Base-by-base conservation (phyloP, 306 rosid species). In the Prunus mume region DNA sequence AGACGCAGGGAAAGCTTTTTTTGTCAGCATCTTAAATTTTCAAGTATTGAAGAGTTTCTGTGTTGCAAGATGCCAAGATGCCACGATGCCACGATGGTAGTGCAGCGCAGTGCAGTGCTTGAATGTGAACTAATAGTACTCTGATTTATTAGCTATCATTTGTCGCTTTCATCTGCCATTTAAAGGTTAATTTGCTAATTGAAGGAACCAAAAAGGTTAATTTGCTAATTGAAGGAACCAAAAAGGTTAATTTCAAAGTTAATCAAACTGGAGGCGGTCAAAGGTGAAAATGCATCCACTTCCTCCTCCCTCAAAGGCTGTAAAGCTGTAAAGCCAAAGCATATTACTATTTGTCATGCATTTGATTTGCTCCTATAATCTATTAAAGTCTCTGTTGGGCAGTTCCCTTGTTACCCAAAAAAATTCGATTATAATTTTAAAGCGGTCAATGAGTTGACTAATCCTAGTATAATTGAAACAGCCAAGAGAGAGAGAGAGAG, bases 1-100 rank as follows among this genome's bases (percentile, higher is more conserved):
- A 49, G 69, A 73, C 27, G 56, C 60, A 51, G 67, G 41, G 77
- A 83, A 80, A 73, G 78, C 34, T 69, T 32, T 78, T 73, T 45
- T 69, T 80, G 76, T 81, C 76, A 62, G 51, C 71, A 22, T 75
- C 75, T 24, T 67, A 43, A 45, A 56, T 41, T 46, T 63, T 68
- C 58, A 50, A 74, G 45, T 45, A 24, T 52, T 18, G 57, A 34
- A 10, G 47, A 18, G 22, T 34, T 43, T 34, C 22, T 19, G 7
- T 27, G 9, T 70, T 22, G 52, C 65, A 72, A 34, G 38, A 56
- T 72, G 76, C 19, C 61, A 72, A 41, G 45, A 63, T 4, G 24
- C 24, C 24, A 22, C 24, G 24, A 22, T 71, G 76, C 12, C 60
- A 72, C 22, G 25, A 64, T 2, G 17, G 58, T 2, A 14, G 25